Base-by-base conservation (phyloP, 495 filamentous ascomycete genomes). In the Margaritispora aquatica region DNA sequence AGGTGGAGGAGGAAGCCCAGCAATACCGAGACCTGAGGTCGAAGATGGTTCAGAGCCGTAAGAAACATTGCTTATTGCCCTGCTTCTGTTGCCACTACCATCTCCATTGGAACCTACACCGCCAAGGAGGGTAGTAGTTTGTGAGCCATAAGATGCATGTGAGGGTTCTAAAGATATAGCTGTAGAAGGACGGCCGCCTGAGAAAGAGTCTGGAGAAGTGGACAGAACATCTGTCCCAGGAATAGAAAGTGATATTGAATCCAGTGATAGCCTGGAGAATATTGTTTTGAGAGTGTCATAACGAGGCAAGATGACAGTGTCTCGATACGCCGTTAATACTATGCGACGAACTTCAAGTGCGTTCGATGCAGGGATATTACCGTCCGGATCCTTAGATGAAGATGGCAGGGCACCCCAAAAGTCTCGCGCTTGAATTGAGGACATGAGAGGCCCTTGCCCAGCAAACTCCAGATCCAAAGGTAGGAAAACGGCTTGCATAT, bases 401-500 rank as follows among this genome's bases (percentile, higher is more conserved):
- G 55, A 58, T 7, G 61, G 66, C 23, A 17, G 87, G 73, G 5
- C 80, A 23, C 86, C 86, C 89, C 94, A 97, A 72, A 97, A 97
- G 26, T 97, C 92, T 1, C 82, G 80, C 8, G 90, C 87, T 68
- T 96, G 89, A 1, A 85, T 82, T 0, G 80, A 59, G 2, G 80
- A 82, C 84, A 98, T 86, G 58, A 96, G 70, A 0, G 84, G 75
- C 4, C 94, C 94, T 41, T 77, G 78, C 27, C 94, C 93, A 56
- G 89, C 87, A 71, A 98, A 96, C 67, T 99, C 95, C 15, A 93
- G 83, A 65, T 99, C 94, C 13, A 99, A 75, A 0, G 94, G 95
- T 1, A 99, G 77, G 69, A 99, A 96, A 3, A 96, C 92, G 0
- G 92, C 93, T 75, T 99, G 95, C 58, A 97, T 86, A 68, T 96